Evolutionary conservation across 1,284 basidiomycete genomes (phyloP).

Genomic region (Naganishia cerealis): DNA sequence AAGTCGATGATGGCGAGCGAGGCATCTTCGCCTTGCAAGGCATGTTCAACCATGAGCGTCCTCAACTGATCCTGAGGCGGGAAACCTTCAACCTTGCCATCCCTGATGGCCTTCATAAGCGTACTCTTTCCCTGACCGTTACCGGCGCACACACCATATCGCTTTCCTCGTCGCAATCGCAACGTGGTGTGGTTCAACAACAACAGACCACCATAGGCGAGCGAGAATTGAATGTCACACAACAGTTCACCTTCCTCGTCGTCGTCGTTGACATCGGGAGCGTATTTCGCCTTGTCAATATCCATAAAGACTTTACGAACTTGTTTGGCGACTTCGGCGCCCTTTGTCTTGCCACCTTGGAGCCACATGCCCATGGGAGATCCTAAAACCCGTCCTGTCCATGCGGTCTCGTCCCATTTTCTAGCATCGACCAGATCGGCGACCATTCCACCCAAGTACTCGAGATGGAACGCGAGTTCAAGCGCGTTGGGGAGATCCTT

Average conservation of each 20-base stretch:
- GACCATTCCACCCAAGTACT: constrained; percentile 71
- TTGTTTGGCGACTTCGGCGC: constrained; percentile 61
- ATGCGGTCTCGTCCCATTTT: constrained; percentile 66
- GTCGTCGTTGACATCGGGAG: constrained; percentile 60
- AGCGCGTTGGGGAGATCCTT: constrained; percentile 49
- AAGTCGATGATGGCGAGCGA: constrained; percentile 81
- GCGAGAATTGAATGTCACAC: constrained; percentile 89
- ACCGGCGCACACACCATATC: constrained; percentile 92
- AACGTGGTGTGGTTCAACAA: constrained; percentile 93
- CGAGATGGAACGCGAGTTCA: constrained; percentile 57
- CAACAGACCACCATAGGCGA: constrained; percentile 93
- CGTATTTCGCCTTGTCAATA: constrained; percentile 66
- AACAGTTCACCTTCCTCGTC: constrained; percentile 77
- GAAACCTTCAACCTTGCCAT: constrained; percentile 91
- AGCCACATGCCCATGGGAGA: constrained; percentile 72
- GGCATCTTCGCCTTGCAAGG: constrained; percentile 87
- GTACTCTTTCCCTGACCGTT: constrained; percentile 98
- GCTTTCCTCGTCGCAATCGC: constrained; percentile 81
- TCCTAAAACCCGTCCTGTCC: constrained; percentile 70
- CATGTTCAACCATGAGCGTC: constrained; percentile 94
- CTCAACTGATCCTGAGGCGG: constrained; percentile 82
- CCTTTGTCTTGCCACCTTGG: constrained; percentile 49
- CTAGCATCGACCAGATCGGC: constrained; percentile 73
- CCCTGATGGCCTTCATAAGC: constrained; percentile 89
- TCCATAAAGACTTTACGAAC: constrained; percentile 72